Base-by-base conservation (phyloP, 495 filamentous ascomycete genomes). In the Evernia prunastri region DNA sequence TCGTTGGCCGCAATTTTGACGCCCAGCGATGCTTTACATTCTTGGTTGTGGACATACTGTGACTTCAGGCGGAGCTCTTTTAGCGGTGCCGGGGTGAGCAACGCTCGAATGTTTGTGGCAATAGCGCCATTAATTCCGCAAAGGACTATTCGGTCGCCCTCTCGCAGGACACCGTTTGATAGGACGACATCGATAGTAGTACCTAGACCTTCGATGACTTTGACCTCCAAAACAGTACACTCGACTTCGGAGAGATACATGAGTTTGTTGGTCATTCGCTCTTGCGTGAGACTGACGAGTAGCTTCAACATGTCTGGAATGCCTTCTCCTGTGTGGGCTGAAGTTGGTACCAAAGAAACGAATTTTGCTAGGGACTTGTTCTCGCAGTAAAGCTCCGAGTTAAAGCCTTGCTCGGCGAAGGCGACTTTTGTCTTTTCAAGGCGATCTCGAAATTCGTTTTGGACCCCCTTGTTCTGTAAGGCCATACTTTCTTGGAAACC, bases 191-290 rank as follows among this genome's bases (percentile, higher is more conserved):
- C 95, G 71, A 99, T 99, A 56, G 95, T 99, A 71, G 96, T 97
- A 72, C 95, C 95, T 63, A 97, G 87, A 74, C 95, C 95, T 74
- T 99, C 95, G 63, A 99, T 96, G 25, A 94, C 90, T 82, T 99
- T 99, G 69, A 99, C 95, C 78, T 99, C 95, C 37, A 99, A 85
- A 51, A 99, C 93, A 9, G 95, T 99, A 75, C 90, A 93, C 77
- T 99, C 92, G 33, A 99, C 90, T 77, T 97, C 92, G 15, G 92
- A 94, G 53, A 97, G 82, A 75, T 97, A 99, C 95, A 99, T 99
- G 67, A 99, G 83, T 58, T 90, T 88, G 72, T 88, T 93, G 60
- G 92, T 96, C 95, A 99, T 97, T 63, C 95, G 87, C 80, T 99
- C 92, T 76, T 99, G 95, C 2, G 90, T 95, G 58, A 99, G 78